Base-by-base conservation (phyloP, 192 early-diverging fungal genomes). In the Dimargaris cristalligena region DNA sequence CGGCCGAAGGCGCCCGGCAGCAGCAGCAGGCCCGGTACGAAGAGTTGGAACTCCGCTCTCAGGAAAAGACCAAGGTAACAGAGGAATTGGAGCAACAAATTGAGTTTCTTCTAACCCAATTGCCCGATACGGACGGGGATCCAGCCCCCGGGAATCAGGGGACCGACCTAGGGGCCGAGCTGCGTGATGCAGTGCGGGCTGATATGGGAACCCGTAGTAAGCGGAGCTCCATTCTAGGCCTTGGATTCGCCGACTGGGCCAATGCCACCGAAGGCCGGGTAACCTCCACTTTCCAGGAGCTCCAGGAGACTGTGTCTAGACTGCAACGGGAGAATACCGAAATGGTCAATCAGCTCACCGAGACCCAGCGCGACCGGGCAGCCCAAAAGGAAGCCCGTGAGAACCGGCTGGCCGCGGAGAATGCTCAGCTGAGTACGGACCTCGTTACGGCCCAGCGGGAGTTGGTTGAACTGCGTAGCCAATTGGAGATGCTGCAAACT, bases 231-330 rank as follows among this genome's bases (percentile, higher is more conserved):
- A n/a, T n/a, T n/a, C n/a, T n/a, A n/a, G n/a, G n/a, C n/a, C n/a
- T n/a, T n/a, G n/a, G n/a, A n/a, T n/a, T n/a, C n/a, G n/a, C n/a
- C n/a, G n/a, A n/a, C n/a, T n/a, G n/a, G n/a, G n/a, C n/a, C n/a
- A n/a, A n/a, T n/a, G n/a, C n/a, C n/a, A n/a, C n/a, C 25, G 6
- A 28, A 26, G 32, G 33, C 28, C 26, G 29, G 29, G 29, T 30
- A 20, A 20, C 55, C 8, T 57, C 55, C 18, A 35, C 55, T 1
- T 57, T 57, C 33, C 55, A 57, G 20, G 55, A 57, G 20, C 55
- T 57, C 11, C 55, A 57, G n/a, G 55, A 57, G 10, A 38, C 55
- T 10, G 55, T 57, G 55, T 32, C 55, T 38, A 25, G 55, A n/a
- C 26, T 57, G n/a, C 55, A 57, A 26, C n/a, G 38, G 3, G 55